Conservation (phyloP, 192 early-diverging fungal species). For the Gryganskiella cystojenkinii region DNA sequence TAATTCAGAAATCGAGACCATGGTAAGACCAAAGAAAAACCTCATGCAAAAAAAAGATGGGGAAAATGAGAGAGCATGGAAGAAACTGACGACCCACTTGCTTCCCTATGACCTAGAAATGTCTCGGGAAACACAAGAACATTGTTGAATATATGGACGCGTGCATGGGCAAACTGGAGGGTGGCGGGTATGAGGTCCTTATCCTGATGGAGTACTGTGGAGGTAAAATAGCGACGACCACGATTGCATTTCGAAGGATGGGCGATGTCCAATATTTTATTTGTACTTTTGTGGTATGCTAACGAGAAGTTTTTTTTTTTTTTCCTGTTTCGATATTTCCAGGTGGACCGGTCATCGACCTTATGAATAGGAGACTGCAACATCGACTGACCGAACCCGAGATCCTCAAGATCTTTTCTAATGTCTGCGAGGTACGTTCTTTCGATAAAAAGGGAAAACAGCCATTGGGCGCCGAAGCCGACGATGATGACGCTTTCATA, state of each 20-base stretch:
- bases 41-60: too few relatives aligned
- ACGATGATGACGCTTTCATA: background rate
- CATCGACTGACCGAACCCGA: conserved; percentile 83
- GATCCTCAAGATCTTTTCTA: conserved; percentile 89
- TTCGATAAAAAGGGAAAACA: background rate
- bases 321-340: background rate
- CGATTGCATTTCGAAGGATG: background rate
- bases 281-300: background rate
- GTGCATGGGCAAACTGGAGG: conserved; percentile 61
- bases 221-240: conserved; percentile 54
- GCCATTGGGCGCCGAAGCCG: too few relatives aligned
- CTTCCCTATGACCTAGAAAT: conserved; percentile 54
- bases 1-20: conserved; percentile 80
- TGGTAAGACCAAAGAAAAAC: conserved; percentile 63
- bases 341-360: conserved; percentile 85
- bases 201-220: conserved; percentile 96
- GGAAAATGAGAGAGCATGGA: too few relatives aligned
- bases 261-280: background rate
- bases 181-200: conserved; percentile 79
- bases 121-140: conserved; percentile 81
- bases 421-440: conserved; percentile 71
- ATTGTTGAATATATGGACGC: conserved; percentile 87
- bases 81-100: background rate
- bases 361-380: conserved; percentile 85
- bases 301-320: background rate